phyloP scores from a whole-genome alignment of 2,329 filamentous ascomycete genomes.

The Blastomyces emzantsi region DNA sequence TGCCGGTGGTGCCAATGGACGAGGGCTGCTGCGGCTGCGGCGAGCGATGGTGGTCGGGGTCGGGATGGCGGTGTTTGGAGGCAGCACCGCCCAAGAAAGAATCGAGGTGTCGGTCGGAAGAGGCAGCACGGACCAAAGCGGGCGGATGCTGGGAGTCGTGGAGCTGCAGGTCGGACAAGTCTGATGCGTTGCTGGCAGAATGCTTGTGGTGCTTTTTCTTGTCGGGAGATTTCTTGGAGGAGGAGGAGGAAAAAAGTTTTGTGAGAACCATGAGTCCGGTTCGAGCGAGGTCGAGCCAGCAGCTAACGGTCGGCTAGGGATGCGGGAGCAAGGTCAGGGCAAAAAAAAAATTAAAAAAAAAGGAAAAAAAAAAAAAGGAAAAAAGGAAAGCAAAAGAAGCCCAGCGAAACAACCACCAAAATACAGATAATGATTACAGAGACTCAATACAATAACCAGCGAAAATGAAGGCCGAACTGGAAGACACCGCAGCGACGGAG shows the following conservation, averaged over 20 bases:
- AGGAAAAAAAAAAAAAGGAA: slow-evolving; percentile 13
- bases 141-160: slow-evolving; percentile 9
- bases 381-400: slow-evolving; percentile 15
- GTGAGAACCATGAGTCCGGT: slow-evolving; percentile 27
- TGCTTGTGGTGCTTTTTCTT: slow-evolving; percentile 22
- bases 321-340: neutral
- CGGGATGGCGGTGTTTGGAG: slow-evolving; percentile 2
- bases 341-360: slow-evolving; percentile 11
- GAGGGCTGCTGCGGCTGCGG: slow-evolving; percentile 2
- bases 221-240: slow-evolving; percentile 17
- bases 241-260: slow-evolving; percentile 33
- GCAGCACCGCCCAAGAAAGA: neutral
- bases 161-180: slow-evolving; percentile 8
- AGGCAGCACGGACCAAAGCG: slow-evolving; percentile 2
- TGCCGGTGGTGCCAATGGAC: neutral
- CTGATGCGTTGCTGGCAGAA: slow-evolving; percentile 10
- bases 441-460: slow-evolving; percentile 7
- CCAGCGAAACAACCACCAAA: slow-evolving; percentile 13
- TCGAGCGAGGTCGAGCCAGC: slow-evolving; percentile 7
- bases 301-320: slow-evolving; percentile 1
- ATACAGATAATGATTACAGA: slow-evolving; percentile 10
- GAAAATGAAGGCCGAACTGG: neutral
- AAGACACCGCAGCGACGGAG: neutral
- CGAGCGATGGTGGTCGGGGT: slow-evolving; percentile 4
- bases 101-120: slow-evolving; percentile 1